phyloP scores from a whole-genome alignment of 768 basidiomycete species.

The Suillus placidus region DNA sequence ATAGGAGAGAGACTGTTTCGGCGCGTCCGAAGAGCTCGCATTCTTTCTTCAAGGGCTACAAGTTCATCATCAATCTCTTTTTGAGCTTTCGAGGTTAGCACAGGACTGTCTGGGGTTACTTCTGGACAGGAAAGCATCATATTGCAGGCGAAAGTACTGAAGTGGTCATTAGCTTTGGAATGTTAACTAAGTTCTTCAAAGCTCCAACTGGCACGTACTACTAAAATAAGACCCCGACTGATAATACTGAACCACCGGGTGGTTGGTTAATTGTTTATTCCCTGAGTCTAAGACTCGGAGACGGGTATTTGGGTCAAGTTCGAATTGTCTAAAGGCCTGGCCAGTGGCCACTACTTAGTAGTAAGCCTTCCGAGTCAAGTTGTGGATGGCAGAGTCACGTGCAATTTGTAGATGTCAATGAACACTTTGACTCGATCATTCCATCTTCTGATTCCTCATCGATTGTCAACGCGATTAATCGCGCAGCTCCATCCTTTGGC shows the following conservation, averaged over 20 bases:
- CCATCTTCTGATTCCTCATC: slow-evolving; percentile 23
- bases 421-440: slow-evolving; percentile 23
- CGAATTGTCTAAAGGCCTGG: background rate
- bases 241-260: background rate
- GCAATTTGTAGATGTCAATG: slow-evolving; percentile 21
- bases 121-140: background rate
- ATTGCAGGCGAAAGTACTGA: background rate
- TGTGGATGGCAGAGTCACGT: slow-evolving; percentile 36
- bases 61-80: slow-evolving; percentile 11
- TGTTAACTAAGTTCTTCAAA: background rate
- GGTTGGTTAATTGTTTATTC: background rate
- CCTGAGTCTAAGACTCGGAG: background rate
- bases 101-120: background rate
- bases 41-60: background rate
- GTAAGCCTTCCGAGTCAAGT: too few species aligned
- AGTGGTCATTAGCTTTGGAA: background rate
- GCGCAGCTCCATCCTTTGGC: slow-evolving; percentile 10
- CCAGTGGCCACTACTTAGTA: too few species aligned
- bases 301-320: background rate
- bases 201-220: background rate
- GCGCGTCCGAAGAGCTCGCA: slow-evolving; percentile 8
- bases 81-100: background rate
- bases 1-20: slow-evolving; percentile 13
- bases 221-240: background rate
- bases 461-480: slow-evolving; percentile 19